Evolutionary conservation across 129 eudicot genomes (phyloP), one percentile per base, ranked within the genome.

Genomic region (Lactuca saligna): DNA sequence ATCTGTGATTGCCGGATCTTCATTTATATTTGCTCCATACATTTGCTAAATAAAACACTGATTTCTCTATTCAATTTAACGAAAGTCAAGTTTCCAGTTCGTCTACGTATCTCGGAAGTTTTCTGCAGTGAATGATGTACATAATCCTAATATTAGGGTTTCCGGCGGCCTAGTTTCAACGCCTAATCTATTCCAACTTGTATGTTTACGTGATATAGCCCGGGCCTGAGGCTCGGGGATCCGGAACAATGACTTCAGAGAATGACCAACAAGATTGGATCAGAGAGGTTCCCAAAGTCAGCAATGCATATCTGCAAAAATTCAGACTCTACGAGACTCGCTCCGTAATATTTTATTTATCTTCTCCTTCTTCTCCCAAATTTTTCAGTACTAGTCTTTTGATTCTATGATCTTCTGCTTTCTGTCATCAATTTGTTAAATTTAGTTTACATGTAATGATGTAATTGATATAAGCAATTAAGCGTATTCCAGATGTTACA

Each of bases 261-360:
- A 69, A 57, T 31, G 62, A 79, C 50, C 67, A 71, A 31, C 68
- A 72, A 17, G 59, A 69, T 17, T 54, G 75, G 72, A 73, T 78
- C 80, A 33, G 62, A 56, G 57, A 64, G 37, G 78, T 69, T 33
- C 65, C 72, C 6, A 74, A 75, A 20, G 62, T 64, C 54, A 69
- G 56, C 61, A 56, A 76, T 68, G 54, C 69, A 12, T 79, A 81
- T 76, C 71, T 93, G 83, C 90, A 82, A 57, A 93, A 93, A 65
- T 89, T 89, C 88, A 86, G 82, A 69, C 98, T 93, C 42, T 93
- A 84, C 57, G 98, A 93, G 79, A 93, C 98, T 66, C 87, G 90
- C 50, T 83, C 96, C 86, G 98, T 93, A 93, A 67, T 33, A 14
- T 69, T 65, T 59, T 48, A 0, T 6, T 39, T 34, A 10, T 4